Conservation (phyloP, 805 yeast genomes). For the Kuraishia ogatae region DNA sequence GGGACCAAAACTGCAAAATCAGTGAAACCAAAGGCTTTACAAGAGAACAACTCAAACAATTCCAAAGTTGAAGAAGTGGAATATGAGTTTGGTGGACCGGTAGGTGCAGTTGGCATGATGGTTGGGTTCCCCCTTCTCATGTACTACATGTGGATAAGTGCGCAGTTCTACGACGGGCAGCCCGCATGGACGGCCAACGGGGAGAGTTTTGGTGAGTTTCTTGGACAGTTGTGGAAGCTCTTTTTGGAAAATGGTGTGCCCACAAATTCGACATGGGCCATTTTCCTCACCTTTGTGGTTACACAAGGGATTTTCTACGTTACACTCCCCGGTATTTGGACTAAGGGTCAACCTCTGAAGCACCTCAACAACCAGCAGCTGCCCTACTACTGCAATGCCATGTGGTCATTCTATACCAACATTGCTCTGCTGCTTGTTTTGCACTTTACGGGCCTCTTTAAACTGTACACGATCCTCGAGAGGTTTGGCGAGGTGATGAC, state of each 20-base stretch:
- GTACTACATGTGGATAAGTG: slow-evolving; percentile 96
- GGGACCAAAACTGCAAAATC: background rate
- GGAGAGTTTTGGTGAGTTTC: slow-evolving; percentile 45
- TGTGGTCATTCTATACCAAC: slow-evolving; percentile 71
- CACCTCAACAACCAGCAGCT: slow-evolving; percentile 76
- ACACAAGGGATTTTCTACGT: slow-evolving; percentile 70
- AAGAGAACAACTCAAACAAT: no score
- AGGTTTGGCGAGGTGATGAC: slow-evolving; percentile 89
- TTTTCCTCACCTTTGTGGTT: slow-evolving; percentile 62
- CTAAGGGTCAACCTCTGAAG: slow-evolving; percentile 85
- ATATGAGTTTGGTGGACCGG: slow-evolving; percentile 90
- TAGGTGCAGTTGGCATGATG: slow-evolving; percentile 89
- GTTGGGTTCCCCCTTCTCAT: slow-evolving; percentile 84
- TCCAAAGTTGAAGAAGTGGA: slow-evolving; percentile 39
- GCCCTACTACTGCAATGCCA: slow-evolving; percentile 91
- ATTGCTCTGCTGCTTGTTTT: slow-evolving; percentile 47
- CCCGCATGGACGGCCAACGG: slow-evolving; percentile 59
- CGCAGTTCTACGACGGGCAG: slow-evolving; percentile 66
- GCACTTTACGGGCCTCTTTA: slow-evolving; percentile 71
- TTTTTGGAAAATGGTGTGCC: slow-evolving; percentile 52
- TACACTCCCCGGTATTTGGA: slow-evolving; percentile 88
- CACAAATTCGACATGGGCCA: slow-evolving; percentile 48
- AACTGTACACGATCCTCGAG: slow-evolving; percentile 67
- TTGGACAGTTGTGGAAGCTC: slow-evolving; percentile 32
- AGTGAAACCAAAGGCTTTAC: no score